Evolutionary conservation across 225 moss, liverwort and hornwort genomes (phyloP).

Genomic region (Lunularia cruciata): DNA sequence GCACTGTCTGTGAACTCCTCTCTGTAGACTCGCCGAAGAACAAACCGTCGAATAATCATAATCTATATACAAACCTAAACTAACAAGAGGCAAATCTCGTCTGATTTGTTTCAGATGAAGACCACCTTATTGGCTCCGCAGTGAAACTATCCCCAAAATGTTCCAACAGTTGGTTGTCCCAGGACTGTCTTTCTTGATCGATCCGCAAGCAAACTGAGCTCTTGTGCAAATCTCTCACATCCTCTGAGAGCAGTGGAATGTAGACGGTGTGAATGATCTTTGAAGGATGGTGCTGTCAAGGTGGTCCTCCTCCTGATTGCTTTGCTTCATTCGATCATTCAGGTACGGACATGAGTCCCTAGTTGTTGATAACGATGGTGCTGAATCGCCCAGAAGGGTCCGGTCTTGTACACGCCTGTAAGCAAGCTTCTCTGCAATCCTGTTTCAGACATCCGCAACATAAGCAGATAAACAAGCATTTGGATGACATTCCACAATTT

Average conservation of each 20-base stretch:
- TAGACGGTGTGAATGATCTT: not conserved
- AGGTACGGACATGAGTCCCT: not conserved
- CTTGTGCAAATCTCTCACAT: not conserved
- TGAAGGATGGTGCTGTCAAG: not conserved
- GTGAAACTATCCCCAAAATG: not conserved
- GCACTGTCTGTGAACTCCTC: too few species aligned
- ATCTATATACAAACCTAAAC: slow-evolving; percentile 19
- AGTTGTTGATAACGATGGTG: slow-evolving; percentile 45
- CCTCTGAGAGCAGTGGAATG: not conserved
- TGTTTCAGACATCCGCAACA: slow-evolving; percentile 9
- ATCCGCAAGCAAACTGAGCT: too few species aligned
- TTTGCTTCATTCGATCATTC: not conserved
- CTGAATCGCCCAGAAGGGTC: slow-evolving; percentile 51
- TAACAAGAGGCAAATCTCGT: not conserved
- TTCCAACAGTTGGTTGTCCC: too few species aligned
- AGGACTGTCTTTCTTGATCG: too few species aligned
- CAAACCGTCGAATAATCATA: not conserved
- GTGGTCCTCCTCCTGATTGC: not conserved
- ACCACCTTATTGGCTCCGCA: not conserved
- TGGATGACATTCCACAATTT: not conserved
- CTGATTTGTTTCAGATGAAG: not conserved
- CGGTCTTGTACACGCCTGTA: slow-evolving; percentile 46
- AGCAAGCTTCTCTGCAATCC: slow-evolving; percentile 54
- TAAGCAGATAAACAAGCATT: not conserved
- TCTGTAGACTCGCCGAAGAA: too few species aligned